A percentile compares a stretch with the other conserved stretches of the same genome.
Conservation (phyloP, 1,284 basidiomycete genomes). For the Cystobasidium sp. region DNA sequence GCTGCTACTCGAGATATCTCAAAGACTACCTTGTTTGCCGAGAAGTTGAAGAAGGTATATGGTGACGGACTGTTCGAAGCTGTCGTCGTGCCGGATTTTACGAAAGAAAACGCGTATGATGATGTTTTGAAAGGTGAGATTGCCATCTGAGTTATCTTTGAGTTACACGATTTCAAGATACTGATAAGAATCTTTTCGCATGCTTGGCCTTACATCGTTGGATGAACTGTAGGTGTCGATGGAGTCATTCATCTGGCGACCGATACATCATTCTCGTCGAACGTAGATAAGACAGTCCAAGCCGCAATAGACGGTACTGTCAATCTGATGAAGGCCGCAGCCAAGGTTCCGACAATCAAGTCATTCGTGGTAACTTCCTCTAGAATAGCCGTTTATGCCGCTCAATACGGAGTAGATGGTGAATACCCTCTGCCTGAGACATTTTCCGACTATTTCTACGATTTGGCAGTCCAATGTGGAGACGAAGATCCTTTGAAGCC, state of each 20-base stretch:
- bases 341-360: conserved; percentile 25
- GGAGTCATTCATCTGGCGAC: conserved; percentile 43
- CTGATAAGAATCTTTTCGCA: no score
- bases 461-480: neutral
- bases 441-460: conserved; percentile 10
- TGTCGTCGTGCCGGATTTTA: neutral
- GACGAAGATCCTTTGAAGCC: conserved; percentile 24
- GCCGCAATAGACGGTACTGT: conserved; percentile 20
- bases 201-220: no score
- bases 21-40: neutral
- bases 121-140: neutral
- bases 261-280: conserved; percentile 33
- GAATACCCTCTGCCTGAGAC: neutral
- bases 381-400: conserved; percentile 22
- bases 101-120: neutral
- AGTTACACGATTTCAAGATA: no score
- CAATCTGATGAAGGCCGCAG: conserved; percentile 33
- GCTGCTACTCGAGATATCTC: neutral
- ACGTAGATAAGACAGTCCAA: conserved; percentile 33
- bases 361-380: conserved; percentile 45
- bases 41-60: neutral
- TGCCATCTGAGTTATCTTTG: no score
- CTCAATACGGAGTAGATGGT: conserved; percentile 30
- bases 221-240: neutral
- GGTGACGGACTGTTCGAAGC: neutral